Percentiles rank a stretch among this genome's conserved stretches.
Conservation (phyloP, 306 rosid species). For the Leucaena leucocephala region DNA sequence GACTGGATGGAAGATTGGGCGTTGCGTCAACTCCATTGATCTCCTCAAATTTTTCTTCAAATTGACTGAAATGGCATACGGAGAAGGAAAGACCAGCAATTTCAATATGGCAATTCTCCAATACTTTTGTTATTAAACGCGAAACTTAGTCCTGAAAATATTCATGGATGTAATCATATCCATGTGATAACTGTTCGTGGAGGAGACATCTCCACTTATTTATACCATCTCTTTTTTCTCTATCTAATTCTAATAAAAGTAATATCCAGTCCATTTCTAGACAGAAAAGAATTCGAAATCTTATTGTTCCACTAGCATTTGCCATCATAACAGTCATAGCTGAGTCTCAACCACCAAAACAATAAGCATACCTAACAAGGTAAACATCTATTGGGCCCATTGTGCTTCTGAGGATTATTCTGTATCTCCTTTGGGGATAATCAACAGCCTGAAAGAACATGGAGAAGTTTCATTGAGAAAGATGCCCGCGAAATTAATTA, state of each 20-base stretch:
- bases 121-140: background rate
- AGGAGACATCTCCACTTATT: background rate
- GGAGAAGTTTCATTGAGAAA: conserved; percentile 42
- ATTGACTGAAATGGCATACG: conserved; percentile 62
- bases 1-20: conserved; percentile 60
- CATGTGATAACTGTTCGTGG: background rate
- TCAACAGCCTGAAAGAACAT: conserved; percentile 73
- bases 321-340: conserved; percentile 27
- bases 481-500: conserved; percentile 22
- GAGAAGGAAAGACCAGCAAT: conserved; percentile 27
- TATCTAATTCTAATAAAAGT: background rate
- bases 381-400: conserved; percentile 98
- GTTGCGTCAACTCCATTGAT: conserved; percentile 68
- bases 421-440: conserved; percentile 93
- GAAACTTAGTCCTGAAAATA: background rate
- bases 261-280: background rate
- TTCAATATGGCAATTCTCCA: conserved; percentile 18
- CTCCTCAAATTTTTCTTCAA: conserved; percentile 97
- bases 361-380: conserved; percentile 81
- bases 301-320: conserved; percentile 31
- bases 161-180: too few relatives aligned
- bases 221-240: background rate
- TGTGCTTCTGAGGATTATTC: conserved; percentile 92
- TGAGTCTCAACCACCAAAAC: conserved; percentile 21
- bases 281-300: background rate